phyloP scores from a whole-genome alignment of 768 basidiomycete species.

The Boletus tomentosulus region DNA sequence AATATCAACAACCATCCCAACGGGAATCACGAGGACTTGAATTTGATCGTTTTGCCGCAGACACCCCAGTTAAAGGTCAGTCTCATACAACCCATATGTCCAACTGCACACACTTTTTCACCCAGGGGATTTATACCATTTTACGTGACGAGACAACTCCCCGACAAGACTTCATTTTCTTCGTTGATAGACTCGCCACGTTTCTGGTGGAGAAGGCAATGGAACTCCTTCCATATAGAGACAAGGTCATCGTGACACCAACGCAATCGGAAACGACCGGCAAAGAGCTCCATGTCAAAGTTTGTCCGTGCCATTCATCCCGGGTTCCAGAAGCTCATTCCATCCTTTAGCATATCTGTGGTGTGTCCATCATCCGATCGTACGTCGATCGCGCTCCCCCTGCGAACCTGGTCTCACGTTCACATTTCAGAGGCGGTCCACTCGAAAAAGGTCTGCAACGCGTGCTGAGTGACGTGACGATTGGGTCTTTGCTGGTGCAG shows the following conservation, averaged over 20 bases:
- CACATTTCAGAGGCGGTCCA: constrained; percentile 66
- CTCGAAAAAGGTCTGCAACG: constrained; percentile 88
- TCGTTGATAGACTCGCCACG: constrained; percentile 82
- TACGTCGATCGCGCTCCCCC: constrained; percentile 35
- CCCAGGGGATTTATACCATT: constrained; percentile 85
- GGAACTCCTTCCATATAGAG: constrained; percentile 70
- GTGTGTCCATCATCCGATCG: constrained; percentile 87
- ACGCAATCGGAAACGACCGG: constrained; percentile 54
- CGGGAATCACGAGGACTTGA: constrained; percentile 40
- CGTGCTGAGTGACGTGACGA: constrained; percentile 78
- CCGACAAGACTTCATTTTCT: constrained; percentile 90
- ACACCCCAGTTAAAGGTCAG: constrained; percentile 77
- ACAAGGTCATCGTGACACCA: constrained; percentile 65
- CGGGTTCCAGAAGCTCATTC: not conserved
- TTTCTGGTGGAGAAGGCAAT: constrained; percentile 81
- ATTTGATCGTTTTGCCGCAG: constrained; percentile 65
- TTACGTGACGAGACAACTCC: constrained; percentile 67
- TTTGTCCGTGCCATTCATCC: constrained; percentile 22
- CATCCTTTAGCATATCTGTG: constrained; percentile 62
- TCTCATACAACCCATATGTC: not conserved
- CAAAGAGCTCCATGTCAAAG: constrained; percentile 57
- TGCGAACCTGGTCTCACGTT: not conserved
- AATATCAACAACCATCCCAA: constrained; percentile 36
- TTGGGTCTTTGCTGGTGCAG: constrained; percentile 90
- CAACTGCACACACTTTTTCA: not conserved